These are phyloP conservation scores for Myxozyma mucilagina DNA, from an alignment of 805 yeast species.

Conservation along the genomic window DNA sequence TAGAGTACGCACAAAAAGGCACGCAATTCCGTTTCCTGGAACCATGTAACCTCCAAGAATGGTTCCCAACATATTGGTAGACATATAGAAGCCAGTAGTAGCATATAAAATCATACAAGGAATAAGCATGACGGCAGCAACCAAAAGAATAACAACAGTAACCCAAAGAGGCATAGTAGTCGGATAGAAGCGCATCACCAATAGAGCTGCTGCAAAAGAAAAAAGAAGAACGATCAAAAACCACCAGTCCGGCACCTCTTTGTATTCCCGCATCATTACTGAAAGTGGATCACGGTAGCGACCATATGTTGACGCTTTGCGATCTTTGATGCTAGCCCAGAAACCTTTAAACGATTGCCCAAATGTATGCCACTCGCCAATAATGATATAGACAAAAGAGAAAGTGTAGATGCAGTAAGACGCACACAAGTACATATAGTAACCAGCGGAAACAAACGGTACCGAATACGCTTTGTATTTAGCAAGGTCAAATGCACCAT, in stretches of 20 bases:
- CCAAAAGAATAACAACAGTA: constrained; percentile 54
- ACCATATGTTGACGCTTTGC: constrained; percentile 7
- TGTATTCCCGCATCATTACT: constrained; percentile 56
- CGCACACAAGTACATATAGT: constrained; percentile 54
- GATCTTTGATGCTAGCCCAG: constrained; percentile 1
- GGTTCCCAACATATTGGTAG: constrained; percentile 63
- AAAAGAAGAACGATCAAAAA: constrained; percentile 50
- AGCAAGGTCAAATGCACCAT: constrained; percentile 47
- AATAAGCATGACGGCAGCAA: constrained; percentile 56
- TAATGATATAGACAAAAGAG: constrained; percentile 51
- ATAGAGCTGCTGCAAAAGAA: constrained; percentile 39
- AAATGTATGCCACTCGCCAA: constrained; percentile 41
- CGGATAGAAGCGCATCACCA: constrained; percentile 44
- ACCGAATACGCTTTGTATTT: constrained; percentile 63
- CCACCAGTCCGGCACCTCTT: constrained; percentile 79
- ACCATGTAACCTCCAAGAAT: constrained; percentile 63
- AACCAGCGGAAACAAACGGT: constrained; percentile 55
- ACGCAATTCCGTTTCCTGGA: constrained; percentile 61
- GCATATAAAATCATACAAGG: constrained; percentile 66
- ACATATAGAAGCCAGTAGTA: constrained; percentile 59
- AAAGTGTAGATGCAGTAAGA: constrained; percentile 54
- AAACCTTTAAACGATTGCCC: constrained; percentile 15
- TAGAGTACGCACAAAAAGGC: constrained; percentile 61
- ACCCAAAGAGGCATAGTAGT: constrained; percentile 64
- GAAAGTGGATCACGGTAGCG: constrained; percentile 41